These are phyloP conservation scores for Fusarium keratoplasticum DNA, from an alignment of 2,329 filamentous ascomycete species.

Conservation along the genomic window DNA sequence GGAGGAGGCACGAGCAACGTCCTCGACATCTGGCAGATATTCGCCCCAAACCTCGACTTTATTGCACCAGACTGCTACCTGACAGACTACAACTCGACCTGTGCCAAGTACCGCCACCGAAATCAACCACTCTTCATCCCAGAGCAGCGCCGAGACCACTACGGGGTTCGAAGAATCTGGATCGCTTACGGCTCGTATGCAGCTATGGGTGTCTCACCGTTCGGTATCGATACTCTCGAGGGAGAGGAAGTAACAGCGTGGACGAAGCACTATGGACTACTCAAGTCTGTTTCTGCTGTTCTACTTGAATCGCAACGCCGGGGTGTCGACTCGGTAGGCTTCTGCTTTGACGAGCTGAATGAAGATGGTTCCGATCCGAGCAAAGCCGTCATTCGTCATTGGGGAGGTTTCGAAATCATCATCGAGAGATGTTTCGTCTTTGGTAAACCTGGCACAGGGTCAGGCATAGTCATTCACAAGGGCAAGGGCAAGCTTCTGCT, in stretches of 20 bases:
- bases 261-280: slow-evolving; percentile 4
- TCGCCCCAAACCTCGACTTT: slow-evolving; percentile 54
- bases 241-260: not conserved
- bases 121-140: slow-evolving; percentile 59
- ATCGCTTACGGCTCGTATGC: slow-evolving; percentile 30
- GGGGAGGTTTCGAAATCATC: slow-evolving; percentile 42
- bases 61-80: slow-evolving; percentile 53
- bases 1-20: slow-evolving; percentile 42
- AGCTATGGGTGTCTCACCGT: slow-evolving; percentile 15
- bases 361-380: not conserved
- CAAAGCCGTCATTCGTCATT: not conserved
- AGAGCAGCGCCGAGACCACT: slow-evolving; percentile 59
- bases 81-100: slow-evolving; percentile 44
- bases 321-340: not conserved
- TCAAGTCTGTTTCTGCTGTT: slow-evolving; percentile 11
- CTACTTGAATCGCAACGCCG: slow-evolving; percentile 3
- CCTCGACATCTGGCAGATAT: slow-evolving; percentile 49
- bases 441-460: slow-evolving; percentile 44
- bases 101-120: slow-evolving; percentile 53
- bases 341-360: slow-evolving; percentile 24
- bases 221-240: slow-evolving; percentile 26
- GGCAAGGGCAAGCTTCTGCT: slow-evolving; percentile 39
- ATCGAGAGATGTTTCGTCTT: slow-evolving; percentile 49
- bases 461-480: slow-evolving; percentile 44
- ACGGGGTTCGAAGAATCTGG: slow-evolving; percentile 55